A percentile compares a stretch with the other conserved stretches of the same genome.
These are phyloP conservation scores for Oryza officinalis DNA, from an alignment of 176 grass and related monocot genomes.

Conservation along the genomic window DNA sequence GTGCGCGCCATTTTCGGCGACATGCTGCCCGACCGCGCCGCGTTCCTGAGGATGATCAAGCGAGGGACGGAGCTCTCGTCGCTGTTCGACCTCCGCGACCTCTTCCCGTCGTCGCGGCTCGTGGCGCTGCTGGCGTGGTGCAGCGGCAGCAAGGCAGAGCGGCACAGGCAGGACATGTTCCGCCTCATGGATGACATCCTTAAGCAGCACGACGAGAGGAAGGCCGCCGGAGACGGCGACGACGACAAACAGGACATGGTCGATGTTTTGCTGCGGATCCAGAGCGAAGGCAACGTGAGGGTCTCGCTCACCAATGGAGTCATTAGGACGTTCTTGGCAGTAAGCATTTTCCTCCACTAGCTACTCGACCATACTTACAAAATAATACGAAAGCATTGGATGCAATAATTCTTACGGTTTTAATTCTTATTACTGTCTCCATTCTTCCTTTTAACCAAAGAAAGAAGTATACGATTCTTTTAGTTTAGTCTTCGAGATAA, in stretches of 20 bases:
- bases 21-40: neutral
- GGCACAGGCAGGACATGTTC: neutral
- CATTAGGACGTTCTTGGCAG: conserved; percentile 27
- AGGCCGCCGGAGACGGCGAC: neutral
- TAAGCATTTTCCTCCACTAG: neutral
- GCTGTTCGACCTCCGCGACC: conserved; percentile 38
- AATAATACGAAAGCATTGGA: no score
- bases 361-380: no score
- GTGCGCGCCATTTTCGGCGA: conserved; percentile 27
- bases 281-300: neutral
- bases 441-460: no score
- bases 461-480: no score
- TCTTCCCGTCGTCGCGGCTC: conserved; percentile 39
- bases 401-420: no score
- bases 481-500: no score
- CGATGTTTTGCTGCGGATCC: conserved; percentile 28
- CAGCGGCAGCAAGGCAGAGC: neutral
- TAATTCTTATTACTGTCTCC: no score
- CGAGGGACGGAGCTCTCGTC: neutral
- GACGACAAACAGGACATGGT: conserved; percentile 27
- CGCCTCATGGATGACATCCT: conserved; percentile 27
- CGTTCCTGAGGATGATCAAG: neutral
- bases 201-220: neutral
- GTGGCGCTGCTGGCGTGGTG: neutral
- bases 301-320: conserved; percentile 28